These are phyloP conservation scores for Trypanosoma caninum DNA, from an alignment of 208 protist species.

Conservation along the genomic window DNA sequence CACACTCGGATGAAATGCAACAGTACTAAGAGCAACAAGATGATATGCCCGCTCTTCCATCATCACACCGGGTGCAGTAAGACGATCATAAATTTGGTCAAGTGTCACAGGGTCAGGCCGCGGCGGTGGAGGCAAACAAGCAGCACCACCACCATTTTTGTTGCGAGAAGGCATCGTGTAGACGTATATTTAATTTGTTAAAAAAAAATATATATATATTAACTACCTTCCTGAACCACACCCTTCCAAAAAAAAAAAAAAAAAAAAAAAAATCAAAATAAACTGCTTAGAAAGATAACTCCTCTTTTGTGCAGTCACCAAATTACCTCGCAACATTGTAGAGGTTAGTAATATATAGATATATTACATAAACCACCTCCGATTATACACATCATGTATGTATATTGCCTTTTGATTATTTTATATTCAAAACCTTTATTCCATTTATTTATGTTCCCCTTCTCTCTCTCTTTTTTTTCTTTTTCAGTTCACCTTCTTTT, in stretches of 20 bases:
- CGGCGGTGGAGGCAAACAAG: conserved; percentile 39
- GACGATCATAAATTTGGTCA: conserved; percentile 66
- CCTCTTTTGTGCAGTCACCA: too few relatives aligned
- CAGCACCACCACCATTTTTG: background rate
- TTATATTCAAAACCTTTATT: too few relatives aligned
- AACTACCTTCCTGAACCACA: too few relatives aligned
- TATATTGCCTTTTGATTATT: conserved; percentile 8
- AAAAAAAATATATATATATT: too few relatives aligned
- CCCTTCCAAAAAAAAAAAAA: background rate
- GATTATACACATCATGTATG: too few relatives aligned
- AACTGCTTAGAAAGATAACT: background rate
- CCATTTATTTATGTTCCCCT: too few relatives aligned
- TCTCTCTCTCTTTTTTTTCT: conserved; percentile 10
- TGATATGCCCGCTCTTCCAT: conserved; percentile 67
- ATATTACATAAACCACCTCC: too few relatives aligned
- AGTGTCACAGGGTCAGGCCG: conserved; percentile 80
- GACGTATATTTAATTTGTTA: background rate
- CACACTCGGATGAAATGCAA: conserved; percentile 78
- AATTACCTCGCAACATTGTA: too few relatives aligned
- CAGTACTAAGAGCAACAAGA: conserved; percentile 72
- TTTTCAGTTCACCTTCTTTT: conserved; percentile 4
- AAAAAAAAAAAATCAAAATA: background rate
- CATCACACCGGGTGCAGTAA: conserved; percentile 36
- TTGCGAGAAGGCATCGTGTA: background rate
- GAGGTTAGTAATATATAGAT: too few relatives aligned